phyloP scores from a whole-genome alignment of 495 filamentous ascomycete species.

The Penicillium goetzii region DNA sequence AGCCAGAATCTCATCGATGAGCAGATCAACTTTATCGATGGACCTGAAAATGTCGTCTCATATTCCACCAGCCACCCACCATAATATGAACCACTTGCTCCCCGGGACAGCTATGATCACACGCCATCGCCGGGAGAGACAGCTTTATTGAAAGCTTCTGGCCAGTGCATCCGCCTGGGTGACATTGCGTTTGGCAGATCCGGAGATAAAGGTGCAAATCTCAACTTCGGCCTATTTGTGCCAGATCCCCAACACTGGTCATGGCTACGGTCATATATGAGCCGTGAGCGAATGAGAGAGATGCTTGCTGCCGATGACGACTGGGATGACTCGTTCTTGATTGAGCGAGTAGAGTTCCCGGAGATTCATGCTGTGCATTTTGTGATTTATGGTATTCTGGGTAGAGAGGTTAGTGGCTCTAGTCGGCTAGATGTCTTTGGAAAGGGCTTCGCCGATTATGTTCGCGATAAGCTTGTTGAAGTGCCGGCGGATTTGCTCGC shows the following conservation, averaged over 20 bases:
- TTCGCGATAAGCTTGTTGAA: background rate
- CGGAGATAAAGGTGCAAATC: slow-evolving; percentile 54
- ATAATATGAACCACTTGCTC: slow-evolving; percentile 18
- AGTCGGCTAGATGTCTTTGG: background rate
- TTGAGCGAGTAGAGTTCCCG: slow-evolving; percentile 1
- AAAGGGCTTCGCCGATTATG: background rate
- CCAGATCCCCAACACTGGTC: slow-evolving; percentile 40
- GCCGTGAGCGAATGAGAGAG: slow-evolving; percentile 33
- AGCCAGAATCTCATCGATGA: background rate
- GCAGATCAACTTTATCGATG: background rate
- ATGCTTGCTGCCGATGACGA: slow-evolving; percentile 41
- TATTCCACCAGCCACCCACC: background rate
- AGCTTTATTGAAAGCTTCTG: background rate
- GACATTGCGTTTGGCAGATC: slow-evolving; percentile 48
- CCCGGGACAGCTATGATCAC: slow-evolving; percentile 16
- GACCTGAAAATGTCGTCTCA: background rate
- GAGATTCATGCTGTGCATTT: slow-evolving; percentile 1
- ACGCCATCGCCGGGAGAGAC: background rate
- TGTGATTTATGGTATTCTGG: background rate
- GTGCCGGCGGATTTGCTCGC: background rate
- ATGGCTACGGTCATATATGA: slow-evolving; percentile 52
- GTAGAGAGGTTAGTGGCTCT: background rate
- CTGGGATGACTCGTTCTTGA: slow-evolving; percentile 26
- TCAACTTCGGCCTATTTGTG: slow-evolving; percentile 55
- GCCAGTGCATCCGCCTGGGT: slow-evolving; percentile 34